These are phyloP conservation scores for Teratosphaeria viscida DNA, from an alignment of 2,329 filamentous ascomycete genomes.

Conservation along the genomic window DNA sequence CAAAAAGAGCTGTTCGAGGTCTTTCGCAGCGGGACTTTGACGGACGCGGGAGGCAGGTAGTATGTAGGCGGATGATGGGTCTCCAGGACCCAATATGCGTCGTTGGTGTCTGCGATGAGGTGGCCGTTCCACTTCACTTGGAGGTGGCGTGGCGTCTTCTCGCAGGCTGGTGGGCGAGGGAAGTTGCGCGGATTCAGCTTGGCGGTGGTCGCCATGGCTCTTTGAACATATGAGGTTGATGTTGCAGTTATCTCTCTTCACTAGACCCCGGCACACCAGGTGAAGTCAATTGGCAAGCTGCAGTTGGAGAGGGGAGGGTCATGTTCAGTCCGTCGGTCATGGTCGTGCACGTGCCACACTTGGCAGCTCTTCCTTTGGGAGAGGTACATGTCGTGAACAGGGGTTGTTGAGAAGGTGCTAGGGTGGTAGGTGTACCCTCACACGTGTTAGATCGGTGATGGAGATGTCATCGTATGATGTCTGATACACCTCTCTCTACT, in stretches of 20 bases:
- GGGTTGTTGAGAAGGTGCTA: no score
- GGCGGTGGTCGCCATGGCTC: slow-evolving; percentile 12
- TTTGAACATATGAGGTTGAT: slow-evolving; percentile 6
- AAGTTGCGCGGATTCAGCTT: slow-evolving; percentile 48
- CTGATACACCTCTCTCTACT: no score
- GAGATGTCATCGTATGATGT: no score
- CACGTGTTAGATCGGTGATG: no score
- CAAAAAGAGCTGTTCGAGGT: slow-evolving; percentile 42
- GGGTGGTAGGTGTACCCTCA: no score
- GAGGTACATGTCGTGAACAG: no score
- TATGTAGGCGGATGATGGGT: slow-evolving; percentile 55
- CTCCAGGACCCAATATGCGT: slow-evolving; percentile 53
- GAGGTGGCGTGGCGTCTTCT: slow-evolving; percentile 44
- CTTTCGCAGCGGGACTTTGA: slow-evolving; percentile 38
- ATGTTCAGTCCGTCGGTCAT: not conserved
- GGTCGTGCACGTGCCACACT: not conserved
- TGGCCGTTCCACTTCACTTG: slow-evolving; percentile 45
- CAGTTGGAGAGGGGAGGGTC: no score
- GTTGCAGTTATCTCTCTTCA: not conserved
- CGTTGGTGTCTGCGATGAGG: slow-evolving; percentile 47
- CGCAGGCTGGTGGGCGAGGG: slow-evolving; percentile 48
- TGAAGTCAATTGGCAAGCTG: not conserved
- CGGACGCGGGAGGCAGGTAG: slow-evolving; percentile 45
- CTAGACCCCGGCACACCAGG: no score
- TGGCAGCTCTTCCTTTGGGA: not conserved